These are phyloP conservation scores for Paecilomyces niveus DNA, from an alignment of 2,329 filamentous ascomycete species.

Conservation along the genomic window DNA sequence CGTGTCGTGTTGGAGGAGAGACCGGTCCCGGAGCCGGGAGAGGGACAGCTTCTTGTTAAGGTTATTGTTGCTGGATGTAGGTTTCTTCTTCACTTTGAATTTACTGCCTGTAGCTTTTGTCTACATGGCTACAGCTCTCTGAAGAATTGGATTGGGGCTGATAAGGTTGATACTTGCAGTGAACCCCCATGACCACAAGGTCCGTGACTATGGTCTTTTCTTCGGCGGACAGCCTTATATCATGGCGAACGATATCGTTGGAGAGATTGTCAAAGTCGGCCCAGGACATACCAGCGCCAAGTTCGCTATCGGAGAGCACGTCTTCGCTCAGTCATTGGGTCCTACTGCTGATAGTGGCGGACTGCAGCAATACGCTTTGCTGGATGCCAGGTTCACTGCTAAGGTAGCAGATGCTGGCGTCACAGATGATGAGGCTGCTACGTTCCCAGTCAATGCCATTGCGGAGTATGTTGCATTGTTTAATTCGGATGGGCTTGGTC, in stretches of 20 bases:
- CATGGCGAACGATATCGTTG: slow-evolving; percentile 29
- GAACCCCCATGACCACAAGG: slow-evolving; percentile 33
- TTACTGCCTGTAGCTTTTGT: neutral
- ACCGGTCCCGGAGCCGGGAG: slow-evolving; percentile 22
- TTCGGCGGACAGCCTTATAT: slow-evolving; percentile 24
- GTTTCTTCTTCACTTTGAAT: neutral
- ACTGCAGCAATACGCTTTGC: slow-evolving; percentile 33
- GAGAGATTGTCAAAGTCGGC: slow-evolving; percentile 22
- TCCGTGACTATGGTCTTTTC: slow-evolving; percentile 30
- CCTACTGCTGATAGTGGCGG: slow-evolving; percentile 12
- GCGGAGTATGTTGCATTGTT: slow-evolving; percentile 30
- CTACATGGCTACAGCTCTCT: neutral
- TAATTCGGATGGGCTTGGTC: slow-evolving; percentile 2
- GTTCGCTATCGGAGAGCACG: slow-evolving; percentile 22
- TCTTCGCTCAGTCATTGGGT: slow-evolving; percentile 21
- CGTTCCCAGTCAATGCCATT: slow-evolving; percentile 30
- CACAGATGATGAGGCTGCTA: slow-evolving; percentile 30
- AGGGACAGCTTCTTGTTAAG: slow-evolving; percentile 30
- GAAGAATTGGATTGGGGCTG: neutral
- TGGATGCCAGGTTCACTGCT: slow-evolving; percentile 20
- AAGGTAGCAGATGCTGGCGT: slow-evolving; percentile 25
- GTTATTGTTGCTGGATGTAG: slow-evolving; percentile 19
- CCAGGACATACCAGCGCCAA: slow-evolving; percentile 11
- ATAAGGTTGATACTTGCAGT: neutral
- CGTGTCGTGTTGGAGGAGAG: neutral